These are phyloP conservation scores for Micractinium sp. DNA, from an alignment of 139 green algal species.

Conservation along the genomic window DNA sequence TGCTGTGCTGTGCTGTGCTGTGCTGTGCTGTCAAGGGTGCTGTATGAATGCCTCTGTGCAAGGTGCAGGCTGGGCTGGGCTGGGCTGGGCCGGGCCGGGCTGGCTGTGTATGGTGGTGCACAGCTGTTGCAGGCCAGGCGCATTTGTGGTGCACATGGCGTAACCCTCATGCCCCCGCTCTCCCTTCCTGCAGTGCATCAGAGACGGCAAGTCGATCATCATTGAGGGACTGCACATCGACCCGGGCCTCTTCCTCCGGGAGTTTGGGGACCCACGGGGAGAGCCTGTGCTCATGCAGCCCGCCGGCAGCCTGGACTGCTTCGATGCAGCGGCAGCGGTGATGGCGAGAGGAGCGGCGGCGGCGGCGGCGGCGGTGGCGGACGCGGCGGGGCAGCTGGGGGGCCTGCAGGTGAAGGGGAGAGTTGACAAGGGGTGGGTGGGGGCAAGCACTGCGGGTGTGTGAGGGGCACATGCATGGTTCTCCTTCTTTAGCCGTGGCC, in stretches of 20 bases:
- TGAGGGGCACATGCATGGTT: no score
- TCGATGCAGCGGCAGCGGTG: no score
- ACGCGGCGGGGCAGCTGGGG: background rate
- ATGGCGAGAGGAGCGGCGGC: background rate
- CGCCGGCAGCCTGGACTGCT: background rate
- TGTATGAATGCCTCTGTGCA: no score
- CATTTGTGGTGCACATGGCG: no score
- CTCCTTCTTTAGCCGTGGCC: background rate
- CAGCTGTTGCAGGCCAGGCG: no score
- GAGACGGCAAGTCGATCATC: slow-evolving; percentile 93
- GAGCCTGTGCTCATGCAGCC: background rate
- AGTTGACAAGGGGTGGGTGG: background rate
- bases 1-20: no score
- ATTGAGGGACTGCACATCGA: slow-evolving; percentile 88
- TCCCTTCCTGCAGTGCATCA: slow-evolving; percentile 32
- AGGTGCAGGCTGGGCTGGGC: no score
- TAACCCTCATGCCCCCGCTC: background rate
- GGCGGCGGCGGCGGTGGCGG: background rate
- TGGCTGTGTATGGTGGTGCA: no score
- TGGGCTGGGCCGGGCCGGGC: no score
- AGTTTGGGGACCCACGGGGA: slow-evolving; percentile 56
- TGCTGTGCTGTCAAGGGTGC: no score
- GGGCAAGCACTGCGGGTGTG: no score
- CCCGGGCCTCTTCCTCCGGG: slow-evolving; percentile 71
- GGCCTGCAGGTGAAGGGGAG: background rate